Percentiles rank a stretch among this genome's conserved stretches.
Evolutionary conservation across 805 yeast genomes (phyloP).

Genomic region (Wickerhamomyces subpelliculosus): DNA sequence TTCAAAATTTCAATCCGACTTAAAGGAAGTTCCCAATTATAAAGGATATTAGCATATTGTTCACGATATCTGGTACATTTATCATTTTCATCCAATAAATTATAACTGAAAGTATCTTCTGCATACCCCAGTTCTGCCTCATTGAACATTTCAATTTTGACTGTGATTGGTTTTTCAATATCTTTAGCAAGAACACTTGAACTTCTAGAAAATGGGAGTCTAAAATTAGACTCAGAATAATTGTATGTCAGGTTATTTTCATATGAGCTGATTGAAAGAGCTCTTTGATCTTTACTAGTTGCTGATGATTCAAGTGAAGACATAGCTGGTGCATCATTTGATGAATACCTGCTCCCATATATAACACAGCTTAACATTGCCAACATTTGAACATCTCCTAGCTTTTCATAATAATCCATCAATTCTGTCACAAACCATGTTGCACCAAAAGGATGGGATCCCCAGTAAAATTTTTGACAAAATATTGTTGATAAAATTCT

Average conservation of each 20-base stretch:
- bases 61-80: slow-evolving; percentile 39
- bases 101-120: slow-evolving; percentile 29
- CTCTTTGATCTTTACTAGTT: neutral
- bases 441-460: slow-evolving; percentile 71
- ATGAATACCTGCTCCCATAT: slow-evolving; percentile 6
- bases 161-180: slow-evolving; percentile 18
- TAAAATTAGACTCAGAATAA: slow-evolving; percentile 16
- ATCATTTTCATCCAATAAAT: slow-evolving; percentile 26
- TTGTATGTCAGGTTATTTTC: slow-evolving; percentile 8
- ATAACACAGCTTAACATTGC: slow-evolving; percentile 81
- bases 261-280: slow-evolving; percentile 12
- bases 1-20: slow-evolving; percentile 73
- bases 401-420: slow-evolving; percentile 53
- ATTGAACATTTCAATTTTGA: slow-evolving; percentile 42
- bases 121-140: slow-evolving; percentile 25
- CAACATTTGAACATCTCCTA: slow-evolving; percentile 77
- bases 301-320: neutral
- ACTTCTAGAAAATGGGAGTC: slow-evolving; percentile 19
- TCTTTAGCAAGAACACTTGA: slow-evolving; percentile 16
- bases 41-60: slow-evolving; percentile 72
- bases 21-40: slow-evolving; percentile 79
- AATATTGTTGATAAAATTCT: slow-evolving; percentile 39
- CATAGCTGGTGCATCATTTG: neutral
- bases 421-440: slow-evolving; percentile 57
- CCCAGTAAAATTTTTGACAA: slow-evolving; percentile 57